Percentiles rank a stretch among this genome's conserved stretches.
phyloP scores from a whole-genome alignment of 805 yeast species.

The Kregervanrija delftensis region DNA sequence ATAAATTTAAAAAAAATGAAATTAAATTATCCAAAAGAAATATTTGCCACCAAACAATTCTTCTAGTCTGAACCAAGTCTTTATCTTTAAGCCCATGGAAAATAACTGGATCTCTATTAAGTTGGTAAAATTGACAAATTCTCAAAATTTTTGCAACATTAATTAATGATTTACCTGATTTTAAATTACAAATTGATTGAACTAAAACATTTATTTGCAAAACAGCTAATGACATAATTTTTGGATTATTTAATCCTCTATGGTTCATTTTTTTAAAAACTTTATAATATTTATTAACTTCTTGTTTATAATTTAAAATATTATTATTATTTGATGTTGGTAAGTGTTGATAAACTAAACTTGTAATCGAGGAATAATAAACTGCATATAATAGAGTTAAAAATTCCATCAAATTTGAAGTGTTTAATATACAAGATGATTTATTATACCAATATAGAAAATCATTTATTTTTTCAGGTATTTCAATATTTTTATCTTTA shows the following conservation, averaged over 20 bases:
- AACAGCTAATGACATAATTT: conserved; percentile 16
- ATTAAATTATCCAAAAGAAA: conserved; percentile 47
- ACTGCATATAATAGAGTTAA: conserved; percentile 16
- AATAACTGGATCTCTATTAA: conserved; percentile 55
- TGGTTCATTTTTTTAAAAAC: conserved; percentile 12
- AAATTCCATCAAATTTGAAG: conserved; percentile 17
- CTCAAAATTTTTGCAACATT: conserved; percentile 17
- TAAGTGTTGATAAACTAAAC: conserved; percentile 12
- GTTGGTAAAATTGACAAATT: conserved; percentile 27
- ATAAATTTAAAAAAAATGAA: conserved; percentile 18
- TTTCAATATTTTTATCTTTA: conserved; percentile 6
- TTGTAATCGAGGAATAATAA: conserved; percentile 14
- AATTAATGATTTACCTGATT: conserved; percentile 20
- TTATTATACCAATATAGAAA: conserved; percentile 43
- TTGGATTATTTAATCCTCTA: conserved; percentile 17
- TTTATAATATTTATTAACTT: conserved; percentile 16
- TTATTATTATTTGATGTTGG: conserved; percentile 6
- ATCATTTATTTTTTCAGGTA: conserved; percentile 12
- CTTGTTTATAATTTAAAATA: conserved; percentile 11
- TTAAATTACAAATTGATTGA: conserved; percentile 19
- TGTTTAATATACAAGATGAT: conserved; percentile 11
- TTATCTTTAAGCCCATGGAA: conserved; percentile 43
- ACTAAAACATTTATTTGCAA: conserved; percentile 18
- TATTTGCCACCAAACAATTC: conserved; percentile 64
- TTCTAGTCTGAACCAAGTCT: conserved; percentile 42